A percentile compares a stretch with the other conserved stretches of the same genome.
Conservation (phyloP, 345 rosid genomes). For the Theobroma cacao region DNA sequence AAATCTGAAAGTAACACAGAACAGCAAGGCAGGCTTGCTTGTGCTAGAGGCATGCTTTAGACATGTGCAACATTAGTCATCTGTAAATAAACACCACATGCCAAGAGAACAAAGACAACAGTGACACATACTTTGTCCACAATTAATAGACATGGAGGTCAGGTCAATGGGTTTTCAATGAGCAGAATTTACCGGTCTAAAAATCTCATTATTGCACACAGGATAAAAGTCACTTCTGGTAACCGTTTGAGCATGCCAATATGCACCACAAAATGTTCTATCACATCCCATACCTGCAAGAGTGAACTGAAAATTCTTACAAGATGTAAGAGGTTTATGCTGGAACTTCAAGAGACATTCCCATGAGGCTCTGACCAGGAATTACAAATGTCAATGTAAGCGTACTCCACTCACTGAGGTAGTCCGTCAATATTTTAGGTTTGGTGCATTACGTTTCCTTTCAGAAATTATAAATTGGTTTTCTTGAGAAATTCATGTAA, state of each 20-base stretch:
- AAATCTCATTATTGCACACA: slow-evolving; percentile 55
- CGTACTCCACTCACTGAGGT: not conserved
- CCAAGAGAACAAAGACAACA: not conserved
- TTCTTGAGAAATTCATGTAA: not conserved
- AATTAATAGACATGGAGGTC: not conserved
- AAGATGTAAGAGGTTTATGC: not conserved
- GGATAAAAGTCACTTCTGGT: slow-evolving; percentile 34
- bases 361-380: not conserved
- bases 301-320: slow-evolving; percentile 2
- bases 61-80: not conserved
- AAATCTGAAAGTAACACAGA: not conserved
- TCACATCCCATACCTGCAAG: slow-evolving; percentile 84
- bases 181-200: slow-evolving; percentile 51
- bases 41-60: not conserved
- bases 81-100: not conserved
- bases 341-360: not conserved
- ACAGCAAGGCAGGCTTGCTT: not conserved
- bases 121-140: not conserved
- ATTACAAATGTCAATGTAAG: not conserved
- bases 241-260: slow-evolving; percentile 66
- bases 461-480: not conserved
- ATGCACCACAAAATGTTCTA: slow-evolving; percentile 82
- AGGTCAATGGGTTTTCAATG: not conserved
- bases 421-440: not conserved
- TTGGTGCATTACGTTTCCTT: not conserved